Evolutionary conservation across 176 grass and related monocot species (phyloP).

Genomic region (Urochloa ruziziensis): DNA sequence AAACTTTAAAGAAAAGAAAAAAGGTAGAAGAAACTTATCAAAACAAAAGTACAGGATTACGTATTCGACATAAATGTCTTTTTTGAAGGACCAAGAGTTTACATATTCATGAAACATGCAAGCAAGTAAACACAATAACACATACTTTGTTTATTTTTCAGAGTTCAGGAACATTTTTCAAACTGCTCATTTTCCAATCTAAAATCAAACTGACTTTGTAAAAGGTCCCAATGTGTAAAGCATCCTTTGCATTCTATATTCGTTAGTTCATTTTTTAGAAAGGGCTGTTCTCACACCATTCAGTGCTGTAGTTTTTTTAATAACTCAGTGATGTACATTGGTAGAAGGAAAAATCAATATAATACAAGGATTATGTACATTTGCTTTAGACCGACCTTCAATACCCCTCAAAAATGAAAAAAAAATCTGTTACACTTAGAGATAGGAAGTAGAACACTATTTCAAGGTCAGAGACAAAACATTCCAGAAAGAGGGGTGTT

Average conservation of each 20-base stretch:
- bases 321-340: neutral
- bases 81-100: neutral
- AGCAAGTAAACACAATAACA: neutral
- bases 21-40: neutral
- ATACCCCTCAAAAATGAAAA: neutral
- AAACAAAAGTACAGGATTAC: neutral
- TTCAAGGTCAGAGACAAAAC: neutral
- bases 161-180: neutral
- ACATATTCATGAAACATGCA: slow-evolving; percentile 4
- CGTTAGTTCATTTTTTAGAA: neutral
- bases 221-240: neutral
- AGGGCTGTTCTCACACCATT: neutral
- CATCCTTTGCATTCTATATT: neutral
- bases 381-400: neutral
- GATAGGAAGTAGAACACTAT: neutral
- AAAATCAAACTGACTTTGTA: slow-evolving; percentile 11
- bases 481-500: neutral
- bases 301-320: no score
- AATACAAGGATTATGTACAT: neutral
- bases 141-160: neutral
- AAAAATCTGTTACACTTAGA: neutral
- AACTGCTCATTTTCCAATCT: neutral
- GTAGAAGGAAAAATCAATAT: slow-evolving; percentile 8
- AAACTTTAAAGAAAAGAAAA: slow-evolving; percentile 40
- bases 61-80: neutral